Base-by-base conservation (phyloP, 164 flowering plant species). In the Vitis cinerea region DNA sequence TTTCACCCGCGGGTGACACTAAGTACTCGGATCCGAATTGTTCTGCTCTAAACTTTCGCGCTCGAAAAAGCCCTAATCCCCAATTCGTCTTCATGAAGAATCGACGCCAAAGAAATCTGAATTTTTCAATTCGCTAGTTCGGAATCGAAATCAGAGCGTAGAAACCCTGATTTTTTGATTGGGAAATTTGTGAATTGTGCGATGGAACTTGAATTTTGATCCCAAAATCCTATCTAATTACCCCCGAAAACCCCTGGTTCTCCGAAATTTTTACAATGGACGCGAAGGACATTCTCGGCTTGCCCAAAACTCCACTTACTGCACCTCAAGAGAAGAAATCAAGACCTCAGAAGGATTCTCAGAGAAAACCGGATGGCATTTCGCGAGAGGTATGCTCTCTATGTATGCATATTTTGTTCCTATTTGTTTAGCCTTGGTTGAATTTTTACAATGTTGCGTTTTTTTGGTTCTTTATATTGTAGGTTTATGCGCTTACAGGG, bases 401-500 rank as follows among this genome's bases (percentile, higher is more conserved):
- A 14, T 44, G 6, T n/a, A 16, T 15, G n/a, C 27, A 11, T n/a
- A 2, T 2, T 50, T 52, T 31, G 31, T 60, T 17, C 47, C 29
- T 11, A 27, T 52, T 6, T 2, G 27, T 37, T 17, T 54, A 44
- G 13, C 49, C 19, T 30, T 1, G 2, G 29, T 27, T 37, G 44
- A 37, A 50, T 12, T 23, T 29, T 17, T 49, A 48, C 48, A 49
- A 16, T 48, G 14, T 27, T 59, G 9, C 16, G 9, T 61, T 7
- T 44, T 58, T 37, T 57, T 15, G 44, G 8, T 48, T 4, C 0
- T 14, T 4, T 55, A 65, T 31, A 61, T 71, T 70, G 52, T 61
- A 94, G 98, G 97, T 94, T 59, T 94, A 94, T 73, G 93, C 93
- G 14, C 99, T 94, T 70, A 92, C 97, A 3, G 99, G 99, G 11